Conservation (phyloP, 2,329 filamentous ascomycete species). For the Trichoderma koningiopsis region DNA sequence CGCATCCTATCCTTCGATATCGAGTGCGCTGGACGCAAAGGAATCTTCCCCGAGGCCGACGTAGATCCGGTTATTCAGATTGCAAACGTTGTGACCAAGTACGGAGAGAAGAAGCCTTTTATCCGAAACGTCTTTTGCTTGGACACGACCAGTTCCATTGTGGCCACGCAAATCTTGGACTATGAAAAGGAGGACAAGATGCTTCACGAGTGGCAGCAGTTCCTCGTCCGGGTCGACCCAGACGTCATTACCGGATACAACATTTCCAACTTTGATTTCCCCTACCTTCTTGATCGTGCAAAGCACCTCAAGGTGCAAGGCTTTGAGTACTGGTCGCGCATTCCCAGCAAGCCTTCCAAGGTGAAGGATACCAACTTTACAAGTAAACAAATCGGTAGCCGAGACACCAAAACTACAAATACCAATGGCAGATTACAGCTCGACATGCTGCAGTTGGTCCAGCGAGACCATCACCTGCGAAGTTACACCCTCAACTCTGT, state of each 20-base stretch:
- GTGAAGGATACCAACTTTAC: constrained; percentile 84
- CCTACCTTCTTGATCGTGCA: constrained; percentile 87
- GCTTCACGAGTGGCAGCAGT: constrained; percentile 90
- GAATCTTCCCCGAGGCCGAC: constrained; percentile 92
- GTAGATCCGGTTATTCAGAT: constrained; percentile 97
- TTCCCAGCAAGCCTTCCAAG: constrained; percentile 70
- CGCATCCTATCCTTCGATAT: constrained; percentile 97
- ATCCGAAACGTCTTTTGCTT: constrained; percentile 95
- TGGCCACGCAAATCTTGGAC: constrained; percentile 89
- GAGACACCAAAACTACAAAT: constrained; percentile 92
- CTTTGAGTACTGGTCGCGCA: constrained; percentile 86
- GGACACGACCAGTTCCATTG: constrained; percentile 88
- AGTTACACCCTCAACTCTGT: constrained; percentile 98
- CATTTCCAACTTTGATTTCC: constrained; percentile 97
- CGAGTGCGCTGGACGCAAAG: constrained; percentile 95
- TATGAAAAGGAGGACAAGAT: constrained; percentile 82
- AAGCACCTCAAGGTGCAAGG: constrained; percentile 75
- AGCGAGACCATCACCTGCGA: constrained; percentile 90
- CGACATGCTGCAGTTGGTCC: constrained; percentile 90
- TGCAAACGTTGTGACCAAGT: constrained; percentile 90
- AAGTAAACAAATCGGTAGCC: constrained; percentile 97
- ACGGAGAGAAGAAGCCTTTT: constrained; percentile 94
- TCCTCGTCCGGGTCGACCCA: constrained; percentile 85
- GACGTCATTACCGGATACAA: constrained; percentile 99
- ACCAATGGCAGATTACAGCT: constrained; percentile 92